Percentiles rank a stretch among this genome's conserved stretches.
Evolutionary conservation across 1,284 basidiomycete species (phyloP).

Genomic region (Austropuccinia psidii): DNA sequence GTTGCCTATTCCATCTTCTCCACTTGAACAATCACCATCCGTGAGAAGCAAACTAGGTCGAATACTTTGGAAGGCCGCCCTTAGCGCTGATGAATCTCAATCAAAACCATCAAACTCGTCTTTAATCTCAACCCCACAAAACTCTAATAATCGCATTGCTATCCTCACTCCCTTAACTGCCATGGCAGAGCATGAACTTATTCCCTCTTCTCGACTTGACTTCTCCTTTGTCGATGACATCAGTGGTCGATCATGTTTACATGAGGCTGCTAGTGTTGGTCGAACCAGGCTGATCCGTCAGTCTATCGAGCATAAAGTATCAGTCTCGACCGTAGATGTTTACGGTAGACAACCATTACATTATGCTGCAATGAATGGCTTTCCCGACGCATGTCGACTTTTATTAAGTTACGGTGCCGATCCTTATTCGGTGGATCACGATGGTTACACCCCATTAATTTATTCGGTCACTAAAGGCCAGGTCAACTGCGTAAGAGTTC

Average conservation of each 20-base stretch:
- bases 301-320: slow-evolving; percentile 67
- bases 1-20: slow-evolving; percentile 17
- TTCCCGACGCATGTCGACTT: slow-evolving; percentile 65
- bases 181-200: slow-evolving; percentile 42
- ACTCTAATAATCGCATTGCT: background rate
- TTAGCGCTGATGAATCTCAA: slow-evolving; percentile 52
- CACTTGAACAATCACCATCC: slow-evolving; percentile 5
- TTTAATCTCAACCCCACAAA: background rate
- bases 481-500: slow-evolving; percentile 67
- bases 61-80: slow-evolving; percentile 81
- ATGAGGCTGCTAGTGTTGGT: slow-evolving; percentile 83
- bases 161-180: slow-evolving; percentile 24
- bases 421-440: slow-evolving; percentile 70
- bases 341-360: slow-evolving; percentile 91
- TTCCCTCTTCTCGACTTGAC: slow-evolving; percentile 66
- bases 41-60: slow-evolving; percentile 58
- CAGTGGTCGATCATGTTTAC: slow-evolving; percentile 89
- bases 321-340: slow-evolving; percentile 64
- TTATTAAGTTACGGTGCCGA: slow-evolving; percentile 64
- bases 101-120: background rate
- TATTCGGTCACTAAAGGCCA: slow-evolving; percentile 85
- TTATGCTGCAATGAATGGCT: slow-evolving; percentile 91
- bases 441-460: slow-evolving; percentile 86
- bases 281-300: slow-evolving; percentile 68
- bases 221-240: slow-evolving; percentile 92